Evolutionary conservation across 108 stramenopile genomes (phyloP), one percentile per base, ranked within the genome.

Genomic region (Cylindrotheca fusiformis): DNA sequence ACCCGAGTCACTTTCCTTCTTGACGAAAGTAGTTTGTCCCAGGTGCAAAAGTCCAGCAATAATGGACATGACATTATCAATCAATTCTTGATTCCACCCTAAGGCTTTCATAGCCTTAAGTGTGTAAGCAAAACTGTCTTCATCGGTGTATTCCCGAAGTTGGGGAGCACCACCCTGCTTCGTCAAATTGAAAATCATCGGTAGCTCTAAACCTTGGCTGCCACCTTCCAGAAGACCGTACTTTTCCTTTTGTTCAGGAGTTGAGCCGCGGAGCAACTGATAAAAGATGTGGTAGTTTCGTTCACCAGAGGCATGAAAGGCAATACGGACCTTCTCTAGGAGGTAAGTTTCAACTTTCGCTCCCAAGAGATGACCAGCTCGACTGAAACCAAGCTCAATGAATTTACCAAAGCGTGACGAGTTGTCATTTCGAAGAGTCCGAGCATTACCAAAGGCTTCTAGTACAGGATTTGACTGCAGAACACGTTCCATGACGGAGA

Each of bases 391-490:
- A 30, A 99, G 78, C 72, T 98, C 89, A 74, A 98, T 98, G 79
- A 96, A 96, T 89, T 99, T 99, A 29, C 99, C 99, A 72, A 99
- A 99, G 25, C 99, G 96, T 5, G 96, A 97, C 10, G 95, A 97
- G 90, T 99, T 99, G 82, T 99, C 97, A 81, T 99, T 99, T 49
- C 98, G 76, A 20, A 99, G 78, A 6, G 99, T 99, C 60, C 95
- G 90, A 72, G 99, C 99, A 71, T 99, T 99, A n/a, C 99, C 99
- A 75, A 99, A 99, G 22, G 98, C 96, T 78, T 99, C 99, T 56
- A 99, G 65, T 31, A 99, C 90, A 30, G 99, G 99, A 74, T 99
- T 99, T 14, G 93, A 85, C 71, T 97, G 95, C 52, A 99, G 75
- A 0, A 95, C 95, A 33, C 95, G 90, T 59, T 95, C 82, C 95